phyloP scores from a whole-genome alignment of 108 stramenopile genomes.

The Fragilariopsis cylindrus region DNA sequence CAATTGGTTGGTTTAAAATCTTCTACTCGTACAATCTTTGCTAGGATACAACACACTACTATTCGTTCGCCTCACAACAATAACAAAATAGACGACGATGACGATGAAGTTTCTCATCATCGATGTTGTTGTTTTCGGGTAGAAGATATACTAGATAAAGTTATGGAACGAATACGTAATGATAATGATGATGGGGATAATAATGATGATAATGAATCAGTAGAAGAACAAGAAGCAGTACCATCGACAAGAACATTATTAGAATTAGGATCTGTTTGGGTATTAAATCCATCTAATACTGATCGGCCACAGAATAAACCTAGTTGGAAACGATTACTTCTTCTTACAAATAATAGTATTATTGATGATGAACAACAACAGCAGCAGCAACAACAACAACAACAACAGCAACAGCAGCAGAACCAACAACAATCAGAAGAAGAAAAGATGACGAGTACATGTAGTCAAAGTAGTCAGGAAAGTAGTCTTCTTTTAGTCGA shows the following conservation, averaged over 20 bases:
- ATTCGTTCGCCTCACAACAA: too few species aligned
- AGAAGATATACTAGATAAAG: background rate
- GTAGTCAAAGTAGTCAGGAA: background rate
- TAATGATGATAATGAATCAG: background rate
- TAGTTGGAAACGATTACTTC: constrained; percentile 7
- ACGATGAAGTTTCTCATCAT: background rate
- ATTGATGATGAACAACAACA: background rate
- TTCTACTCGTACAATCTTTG: constrained; percentile 13
- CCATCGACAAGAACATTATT: background rate
- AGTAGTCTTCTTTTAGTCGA: background rate
- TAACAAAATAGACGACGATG: background rate
- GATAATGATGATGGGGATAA: background rate
- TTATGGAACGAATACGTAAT: background rate
- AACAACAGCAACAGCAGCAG: background rate
- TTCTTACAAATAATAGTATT: too few species aligned
- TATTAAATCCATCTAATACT: background rate
- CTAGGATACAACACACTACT: background rate
- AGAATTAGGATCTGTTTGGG: constrained; percentile 21
- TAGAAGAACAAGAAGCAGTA: background rate
- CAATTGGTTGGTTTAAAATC: constrained; percentile 13
- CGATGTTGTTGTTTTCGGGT: background rate
- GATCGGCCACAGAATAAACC: constrained; percentile 27
- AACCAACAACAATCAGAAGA: background rate
- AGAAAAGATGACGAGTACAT: background rate
- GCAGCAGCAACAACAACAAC: too few species aligned